A percentile compares a stretch with the other conserved stretches of the same genome.
phyloP scores from a whole-genome alignment of 495 filamentous ascomycete genomes.

The Tuber aestivum region DNA sequence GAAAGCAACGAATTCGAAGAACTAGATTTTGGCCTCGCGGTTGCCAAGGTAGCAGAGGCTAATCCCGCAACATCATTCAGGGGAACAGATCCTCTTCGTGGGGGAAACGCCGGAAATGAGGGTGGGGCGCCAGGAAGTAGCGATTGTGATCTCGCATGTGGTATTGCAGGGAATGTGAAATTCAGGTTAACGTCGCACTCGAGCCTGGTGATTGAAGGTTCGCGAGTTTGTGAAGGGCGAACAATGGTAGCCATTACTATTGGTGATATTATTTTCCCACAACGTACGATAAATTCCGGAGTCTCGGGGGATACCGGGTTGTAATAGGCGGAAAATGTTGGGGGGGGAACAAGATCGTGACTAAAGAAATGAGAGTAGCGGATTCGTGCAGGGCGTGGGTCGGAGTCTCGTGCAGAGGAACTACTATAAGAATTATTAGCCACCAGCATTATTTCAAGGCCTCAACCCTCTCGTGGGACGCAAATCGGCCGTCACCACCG shows the following conservation, averaged over 20 bases:
- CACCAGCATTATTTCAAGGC: slow-evolving; percentile 18
- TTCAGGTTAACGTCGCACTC: slow-evolving; percentile 41
- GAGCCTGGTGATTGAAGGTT: slow-evolving; percentile 34
- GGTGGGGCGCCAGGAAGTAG: slow-evolving; percentile 26
- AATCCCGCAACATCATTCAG: slow-evolving; percentile 20
- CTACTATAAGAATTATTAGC: slow-evolving; percentile 35
- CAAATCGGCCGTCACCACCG: slow-evolving; percentile 27
- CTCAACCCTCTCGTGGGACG: not conserved
- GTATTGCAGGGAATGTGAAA: slow-evolving; percentile 36
- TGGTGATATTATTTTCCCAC: slow-evolving; percentile 7
- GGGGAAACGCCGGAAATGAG: slow-evolving; percentile 37
- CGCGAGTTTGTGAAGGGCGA: slow-evolving; percentile 34
- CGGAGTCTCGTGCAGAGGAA: slow-evolving; percentile 42
- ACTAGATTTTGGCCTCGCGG: slow-evolving; percentile 35
- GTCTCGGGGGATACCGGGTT: slow-evolving; percentile 4
- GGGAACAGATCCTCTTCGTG: slow-evolving; percentile 40
- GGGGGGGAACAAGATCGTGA: slow-evolving; percentile 36
- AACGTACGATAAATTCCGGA: slow-evolving; percentile 6
- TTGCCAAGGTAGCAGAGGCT: slow-evolving; percentile 23
- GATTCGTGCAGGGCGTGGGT: slow-evolving; percentile 41
- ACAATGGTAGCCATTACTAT: slow-evolving; percentile 39
- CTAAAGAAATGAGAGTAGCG: slow-evolving; percentile 29
- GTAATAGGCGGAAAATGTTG: slow-evolving; percentile 11
- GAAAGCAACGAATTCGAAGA: slow-evolving; percentile 26
- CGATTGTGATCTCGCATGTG: slow-evolving; percentile 36